Conservation (phyloP, 2,329 filamentous ascomycete genomes). For the Diplodia seriata region DNA sequence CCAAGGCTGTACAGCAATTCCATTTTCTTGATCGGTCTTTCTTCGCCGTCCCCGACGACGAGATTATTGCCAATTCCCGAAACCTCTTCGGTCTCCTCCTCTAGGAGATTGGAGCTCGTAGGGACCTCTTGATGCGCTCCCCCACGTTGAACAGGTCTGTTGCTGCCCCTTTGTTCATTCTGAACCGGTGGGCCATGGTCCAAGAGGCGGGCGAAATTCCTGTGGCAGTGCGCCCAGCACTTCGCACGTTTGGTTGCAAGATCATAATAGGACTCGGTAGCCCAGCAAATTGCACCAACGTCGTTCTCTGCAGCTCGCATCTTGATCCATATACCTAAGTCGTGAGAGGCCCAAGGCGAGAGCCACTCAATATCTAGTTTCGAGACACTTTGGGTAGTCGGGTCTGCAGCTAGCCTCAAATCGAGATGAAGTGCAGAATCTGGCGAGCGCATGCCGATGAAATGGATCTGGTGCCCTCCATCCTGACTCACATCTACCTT, state of each 20-base stretch:
- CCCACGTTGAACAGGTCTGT: slow-evolving; percentile 32
- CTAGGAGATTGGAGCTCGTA: not conserved
- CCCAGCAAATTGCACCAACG: slow-evolving; percentile 68
- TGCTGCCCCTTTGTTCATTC: not conserved
- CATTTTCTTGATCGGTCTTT: slow-evolving; percentile 41
- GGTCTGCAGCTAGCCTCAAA: slow-evolving; percentile 64
- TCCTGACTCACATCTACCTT: slow-evolving; percentile 35
- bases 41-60: not conserved
- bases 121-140: slow-evolving; percentile 39
- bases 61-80: slow-evolving; percentile 32
- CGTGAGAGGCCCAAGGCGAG: slow-evolving; percentile 64
- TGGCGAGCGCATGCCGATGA: slow-evolving; percentile 60
- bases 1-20: slow-evolving; percentile 59
- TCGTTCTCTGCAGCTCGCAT: slow-evolving; percentile 56
- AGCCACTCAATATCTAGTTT: slow-evolving; percentile 62
- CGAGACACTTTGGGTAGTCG: slow-evolving; percentile 57
- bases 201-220: slow-evolving; percentile 51
- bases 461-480: slow-evolving; percentile 49
- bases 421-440: slow-evolving; percentile 65
- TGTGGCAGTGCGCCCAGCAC: slow-evolving; percentile 66
- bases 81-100: slow-evolving; percentile 41
- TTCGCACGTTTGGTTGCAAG: slow-evolving; percentile 65
- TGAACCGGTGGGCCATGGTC: slow-evolving; percentile 3
- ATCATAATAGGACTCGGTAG: slow-evolving; percentile 72
- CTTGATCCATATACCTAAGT: slow-evolving; percentile 64